These are phyloP conservation scores for Fusarium dimerum DNA, from an alignment of 2,329 filamentous ascomycete genomes.

Conservation along the genomic window DNA sequence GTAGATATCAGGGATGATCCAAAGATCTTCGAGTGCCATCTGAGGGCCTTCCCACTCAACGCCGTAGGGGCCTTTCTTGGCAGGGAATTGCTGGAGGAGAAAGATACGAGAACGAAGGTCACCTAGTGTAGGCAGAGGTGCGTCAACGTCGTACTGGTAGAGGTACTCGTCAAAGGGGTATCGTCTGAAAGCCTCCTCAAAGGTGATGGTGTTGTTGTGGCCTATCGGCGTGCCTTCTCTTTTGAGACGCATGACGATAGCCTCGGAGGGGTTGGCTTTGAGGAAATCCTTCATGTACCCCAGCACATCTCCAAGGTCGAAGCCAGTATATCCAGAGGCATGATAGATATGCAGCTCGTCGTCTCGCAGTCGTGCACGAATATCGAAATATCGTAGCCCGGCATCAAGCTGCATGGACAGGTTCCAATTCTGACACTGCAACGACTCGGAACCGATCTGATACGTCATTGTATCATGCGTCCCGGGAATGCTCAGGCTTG, in stretches of 20 bases:
- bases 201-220: slow-evolving; percentile 38
- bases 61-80: slow-evolving; percentile 39
- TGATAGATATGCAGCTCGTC: slow-evolving; percentile 50
- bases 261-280: slow-evolving; percentile 44
- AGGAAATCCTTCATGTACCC: slow-evolving; percentile 48
- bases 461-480: slow-evolving; percentile 57
- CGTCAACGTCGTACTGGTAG: slow-evolving; percentile 33
- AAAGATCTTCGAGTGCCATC: slow-evolving; percentile 50
- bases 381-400: slow-evolving; percentile 52
- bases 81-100: slow-evolving; percentile 49
- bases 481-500: slow-evolving; percentile 50
- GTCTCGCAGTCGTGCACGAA: slow-evolving; percentile 46
- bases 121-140: slow-evolving; percentile 45
- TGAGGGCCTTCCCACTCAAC: slow-evolving; percentile 45
- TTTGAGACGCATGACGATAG: slow-evolving; percentile 53
- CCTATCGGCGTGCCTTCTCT: slow-evolving; percentile 45
- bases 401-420: slow-evolving; percentile 46
- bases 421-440: slow-evolving; percentile 51
- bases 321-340: slow-evolving; percentile 45
- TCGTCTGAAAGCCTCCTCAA: slow-evolving; percentile 46
- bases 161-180: slow-evolving; percentile 42
- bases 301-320: slow-evolving; percentile 45
- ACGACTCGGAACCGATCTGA: slow-evolving; percentile 34
- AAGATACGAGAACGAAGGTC: slow-evolving; percentile 47
- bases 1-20: slow-evolving; percentile 44